These are phyloP conservation scores for Gonapodya prolifera DNA, from an alignment of 192 early-diverging fungal genomes.

Conservation along the genomic window DNA sequence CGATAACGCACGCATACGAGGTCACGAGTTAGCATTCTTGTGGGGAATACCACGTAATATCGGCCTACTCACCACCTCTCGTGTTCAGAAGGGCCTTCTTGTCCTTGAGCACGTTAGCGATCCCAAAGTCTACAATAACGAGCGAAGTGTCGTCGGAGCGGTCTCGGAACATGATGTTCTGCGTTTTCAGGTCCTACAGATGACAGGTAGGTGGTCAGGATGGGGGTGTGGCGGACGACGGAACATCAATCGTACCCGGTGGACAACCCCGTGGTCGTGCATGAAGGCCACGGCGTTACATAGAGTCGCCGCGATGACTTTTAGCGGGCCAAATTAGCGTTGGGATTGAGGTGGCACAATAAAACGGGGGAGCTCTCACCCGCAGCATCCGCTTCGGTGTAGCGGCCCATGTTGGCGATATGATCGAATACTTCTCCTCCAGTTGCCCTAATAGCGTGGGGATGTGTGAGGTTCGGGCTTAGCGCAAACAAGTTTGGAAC, in stretches of 20 bases:
- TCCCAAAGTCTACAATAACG: slow-evolving; percentile 3
- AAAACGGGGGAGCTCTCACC: not conserved
- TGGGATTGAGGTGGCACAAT: not conserved
- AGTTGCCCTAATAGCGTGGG: not conserved
- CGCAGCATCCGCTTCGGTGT: not conserved
- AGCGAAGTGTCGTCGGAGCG: not conserved
- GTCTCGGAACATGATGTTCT: not conserved
- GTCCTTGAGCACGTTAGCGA: not conserved
- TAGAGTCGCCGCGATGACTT: not conserved
- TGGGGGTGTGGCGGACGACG: not conserved
- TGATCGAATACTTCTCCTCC: slow-evolving; percentile 1
- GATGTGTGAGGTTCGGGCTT: not conserved
- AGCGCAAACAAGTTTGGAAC: not conserved
- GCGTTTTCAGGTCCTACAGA: slow-evolving; percentile 3
- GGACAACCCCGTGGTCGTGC: not conserved
- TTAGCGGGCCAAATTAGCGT: no score
- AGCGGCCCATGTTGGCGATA: not conserved
- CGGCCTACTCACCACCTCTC: not conserved
- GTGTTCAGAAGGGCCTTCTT: not conserved
- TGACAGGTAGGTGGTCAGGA: not conserved
- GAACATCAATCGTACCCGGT: not conserved
- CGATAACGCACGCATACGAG: not conserved
- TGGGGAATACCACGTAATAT: not conserved
- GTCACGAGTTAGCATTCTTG: not conserved
- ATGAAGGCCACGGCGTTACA: slow-evolving; percentile 4